Evolutionary conservation across 1,284 basidiomycete species (phyloP).

Genomic region (Meira nashicola): DNA sequence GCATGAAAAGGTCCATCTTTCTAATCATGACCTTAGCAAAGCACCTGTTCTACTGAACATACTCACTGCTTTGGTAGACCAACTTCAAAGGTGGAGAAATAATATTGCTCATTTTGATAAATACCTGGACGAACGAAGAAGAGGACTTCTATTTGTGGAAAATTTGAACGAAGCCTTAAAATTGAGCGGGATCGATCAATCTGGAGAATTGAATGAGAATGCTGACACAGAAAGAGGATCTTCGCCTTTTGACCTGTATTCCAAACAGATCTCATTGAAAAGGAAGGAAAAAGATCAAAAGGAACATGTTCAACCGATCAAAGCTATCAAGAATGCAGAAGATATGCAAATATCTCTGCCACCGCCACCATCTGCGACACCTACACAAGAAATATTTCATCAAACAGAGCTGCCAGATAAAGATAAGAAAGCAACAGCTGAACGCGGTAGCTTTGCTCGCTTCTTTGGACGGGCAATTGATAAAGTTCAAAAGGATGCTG

Average conservation of each 20-base stretch:
- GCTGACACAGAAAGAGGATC: too few species aligned
- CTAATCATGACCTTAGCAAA: not conserved
- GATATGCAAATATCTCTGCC: slow-evolving; percentile 2
- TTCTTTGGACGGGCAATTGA: slow-evolving; percentile 15
- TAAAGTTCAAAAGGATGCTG: too few species aligned
- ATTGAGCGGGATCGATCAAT: slow-evolving; percentile 5
- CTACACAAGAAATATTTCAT: not conserved
- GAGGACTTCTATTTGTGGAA: slow-evolving; percentile 84
- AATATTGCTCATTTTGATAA: slow-evolving; percentile 74
- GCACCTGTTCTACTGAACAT: slow-evolving; percentile 26
- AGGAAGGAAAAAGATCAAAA: too few species aligned
- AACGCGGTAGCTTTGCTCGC: slow-evolving; percentile 37
- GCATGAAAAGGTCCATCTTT: not conserved
- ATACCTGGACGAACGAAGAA: slow-evolving; percentile 75
- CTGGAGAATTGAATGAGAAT: not conserved
- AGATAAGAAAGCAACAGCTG: not conserved
- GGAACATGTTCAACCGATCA: too few species aligned
- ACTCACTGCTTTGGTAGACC: slow-evolving; percentile 27
- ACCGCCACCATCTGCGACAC: slow-evolving; percentile 1
- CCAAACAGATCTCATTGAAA: too few species aligned
- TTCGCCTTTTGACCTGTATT: too few species aligned
- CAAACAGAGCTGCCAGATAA: not conserved
- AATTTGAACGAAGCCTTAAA: slow-evolving; percentile 83
- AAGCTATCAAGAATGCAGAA: not conserved
- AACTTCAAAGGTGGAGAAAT: slow-evolving; percentile 70